A percentile compares a stretch with the other conserved stretches of the same genome.
These are phyloP conservation scores for Talaromyces sp. DNA, from an alignment of 2,329 filamentous ascomycete genomes.

Conservation along the genomic window DNA sequence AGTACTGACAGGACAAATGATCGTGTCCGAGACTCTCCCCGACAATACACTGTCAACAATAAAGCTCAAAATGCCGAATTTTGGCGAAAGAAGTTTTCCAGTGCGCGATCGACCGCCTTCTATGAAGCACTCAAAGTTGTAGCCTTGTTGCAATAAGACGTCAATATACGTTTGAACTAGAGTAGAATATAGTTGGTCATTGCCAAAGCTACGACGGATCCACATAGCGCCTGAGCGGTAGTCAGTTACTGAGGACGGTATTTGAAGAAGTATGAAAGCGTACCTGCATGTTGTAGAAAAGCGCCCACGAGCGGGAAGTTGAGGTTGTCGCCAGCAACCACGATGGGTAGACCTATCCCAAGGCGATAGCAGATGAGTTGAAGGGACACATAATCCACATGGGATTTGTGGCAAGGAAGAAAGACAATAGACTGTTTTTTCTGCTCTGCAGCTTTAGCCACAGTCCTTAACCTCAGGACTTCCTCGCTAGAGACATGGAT, in stretches of 20 bases:
- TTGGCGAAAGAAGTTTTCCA: constrained; percentile 86
- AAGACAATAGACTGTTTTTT: constrained; percentile 97
- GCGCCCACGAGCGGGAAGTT: constrained; percentile 87
- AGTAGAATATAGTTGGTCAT: constrained; percentile 83
- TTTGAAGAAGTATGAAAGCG: background rate
- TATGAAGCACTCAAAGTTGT: constrained; percentile 96
- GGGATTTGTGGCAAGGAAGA: constrained; percentile 86
- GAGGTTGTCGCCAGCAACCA: constrained; percentile 92
- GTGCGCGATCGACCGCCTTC: constrained; percentile 90
- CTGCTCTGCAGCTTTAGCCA: constrained; percentile 74
- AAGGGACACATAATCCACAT: constrained; percentile 92
- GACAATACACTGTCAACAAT: constrained; percentile 85
- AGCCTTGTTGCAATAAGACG: constrained; percentile 80
- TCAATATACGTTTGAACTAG: constrained; percentile 97
- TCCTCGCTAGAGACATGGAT: constrained; percentile 96
- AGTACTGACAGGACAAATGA: constrained; percentile 92
- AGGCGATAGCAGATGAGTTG: constrained; percentile 94
- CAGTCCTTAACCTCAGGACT: constrained; percentile 71
- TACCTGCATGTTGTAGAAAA: constrained; percentile 86
- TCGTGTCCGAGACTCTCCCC: constrained; percentile 79
- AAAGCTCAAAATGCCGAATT: constrained; percentile 92
- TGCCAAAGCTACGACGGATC: constrained; percentile 87
- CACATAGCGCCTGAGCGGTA: constrained; percentile 68
- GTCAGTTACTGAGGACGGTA: constrained; percentile 13
- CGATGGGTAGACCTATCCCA: constrained; percentile 79